Percentiles rank a stretch among this genome's conserved stretches.
Conservation (phyloP, 2,329 filamentous ascomycete genomes). For the Ceratocystis harringtonii region DNA sequence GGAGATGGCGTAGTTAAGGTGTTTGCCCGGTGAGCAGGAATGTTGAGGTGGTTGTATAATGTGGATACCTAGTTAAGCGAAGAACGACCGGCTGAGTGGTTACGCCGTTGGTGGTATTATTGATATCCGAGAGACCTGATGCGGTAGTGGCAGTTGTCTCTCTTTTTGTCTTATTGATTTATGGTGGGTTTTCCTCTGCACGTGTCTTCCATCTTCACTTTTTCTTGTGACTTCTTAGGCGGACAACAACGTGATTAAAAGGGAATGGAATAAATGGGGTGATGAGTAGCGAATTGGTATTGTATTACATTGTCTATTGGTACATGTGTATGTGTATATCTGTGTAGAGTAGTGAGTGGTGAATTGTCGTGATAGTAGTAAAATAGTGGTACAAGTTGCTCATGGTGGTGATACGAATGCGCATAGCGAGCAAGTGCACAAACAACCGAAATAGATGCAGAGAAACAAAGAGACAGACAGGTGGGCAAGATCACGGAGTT, state of each 20-base stretch:
- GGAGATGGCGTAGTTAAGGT: slow-evolving; percentile 96
- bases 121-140: slow-evolving; percentile 1
- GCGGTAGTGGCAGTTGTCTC: neutral
- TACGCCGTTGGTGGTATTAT: neutral
- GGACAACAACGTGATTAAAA: neutral
- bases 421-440: neutral
- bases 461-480: neutral
- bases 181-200: neutral
- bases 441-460: slow-evolving; percentile 3
- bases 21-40: slow-evolving; percentile 41
- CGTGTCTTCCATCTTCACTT: neutral
- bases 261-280: too few species aligned
- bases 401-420: neutral
- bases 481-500: too few species aligned
- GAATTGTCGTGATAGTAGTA: neutral
- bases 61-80: too few species aligned
- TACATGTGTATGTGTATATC: neutral
- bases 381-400: neutral
- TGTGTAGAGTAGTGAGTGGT: neutral
- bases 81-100: neutral
- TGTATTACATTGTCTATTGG: neutral
- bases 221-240: neutral
- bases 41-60: neutral
- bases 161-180: neutral
- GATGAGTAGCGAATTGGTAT: neutral